Conservation (phyloP, 2,329 filamentous ascomycete species). For the Neoscytalidium dimidiatum region DNA sequence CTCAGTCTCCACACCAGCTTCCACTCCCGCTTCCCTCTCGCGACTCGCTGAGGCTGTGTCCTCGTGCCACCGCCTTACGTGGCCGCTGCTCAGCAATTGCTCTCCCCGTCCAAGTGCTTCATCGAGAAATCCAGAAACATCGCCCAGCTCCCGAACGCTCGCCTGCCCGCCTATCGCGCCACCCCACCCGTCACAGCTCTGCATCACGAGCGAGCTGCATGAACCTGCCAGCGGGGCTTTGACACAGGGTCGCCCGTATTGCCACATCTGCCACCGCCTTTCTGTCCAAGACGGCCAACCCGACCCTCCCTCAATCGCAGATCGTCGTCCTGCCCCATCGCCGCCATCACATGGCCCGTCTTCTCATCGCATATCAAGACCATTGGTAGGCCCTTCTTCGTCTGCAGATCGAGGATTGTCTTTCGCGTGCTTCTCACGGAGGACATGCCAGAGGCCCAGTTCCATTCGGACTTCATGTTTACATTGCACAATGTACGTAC, state of each 20-base stretch:
- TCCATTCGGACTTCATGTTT: neutral
- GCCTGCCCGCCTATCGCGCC: neutral
- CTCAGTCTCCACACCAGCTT: neutral
- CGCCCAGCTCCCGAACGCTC: neutral
- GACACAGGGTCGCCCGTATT: neutral
- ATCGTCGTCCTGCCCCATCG: too few relatives aligned
- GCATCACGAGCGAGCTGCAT: neutral
- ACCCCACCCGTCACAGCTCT: too few relatives aligned
- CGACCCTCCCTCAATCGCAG: neutral
- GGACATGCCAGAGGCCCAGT: too few relatives aligned
- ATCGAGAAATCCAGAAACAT: neutral
- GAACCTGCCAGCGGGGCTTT: neutral
- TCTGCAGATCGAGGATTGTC: too few relatives aligned
- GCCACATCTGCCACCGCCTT: constrained; percentile 3
- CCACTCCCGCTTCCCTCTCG: neutral
- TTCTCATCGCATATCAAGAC: neutral
- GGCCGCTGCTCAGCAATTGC: neutral
- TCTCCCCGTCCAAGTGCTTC: neutral
- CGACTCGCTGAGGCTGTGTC: constrained; percentile 4
- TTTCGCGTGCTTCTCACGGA: too few relatives aligned
- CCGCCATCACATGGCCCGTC: too few relatives aligned
- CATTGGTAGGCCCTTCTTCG: too few relatives aligned
- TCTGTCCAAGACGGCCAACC: neutral
- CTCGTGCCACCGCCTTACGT: constrained; percentile 14
- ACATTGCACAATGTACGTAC: neutral